Evolutionary conservation across 176 grass and related monocot genomes (phyloP), one percentile per base, ranked within the genome.

Genomic region (Leersia perrieri): DNA sequence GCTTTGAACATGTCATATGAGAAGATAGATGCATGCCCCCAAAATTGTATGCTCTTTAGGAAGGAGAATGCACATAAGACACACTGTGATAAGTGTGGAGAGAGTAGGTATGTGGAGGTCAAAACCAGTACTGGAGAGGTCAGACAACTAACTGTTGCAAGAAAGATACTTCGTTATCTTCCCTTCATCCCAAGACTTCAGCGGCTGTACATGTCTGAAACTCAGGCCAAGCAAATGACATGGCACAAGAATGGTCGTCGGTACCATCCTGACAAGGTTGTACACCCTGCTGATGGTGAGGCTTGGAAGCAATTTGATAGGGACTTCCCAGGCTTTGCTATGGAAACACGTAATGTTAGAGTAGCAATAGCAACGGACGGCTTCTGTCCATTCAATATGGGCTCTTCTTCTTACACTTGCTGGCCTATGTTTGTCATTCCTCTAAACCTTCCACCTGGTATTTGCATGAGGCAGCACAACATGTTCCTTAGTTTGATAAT

Each of bases 11-110:
- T 64, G 60, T 36, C 36, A n/a, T 77, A 64, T 64, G 75, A 77
- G 25, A 77, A 63, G 36, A 77, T 64, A 64, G 75, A 77, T 77
- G 75, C 5, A 1, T 77, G 60, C 7, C 58, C 58, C 9, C 25
- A 60, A 18, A 60, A 60, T 11, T 60, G 23, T 18, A 60, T 60
- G 57, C 9, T 60, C 4, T 60, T 60, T 60, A 60, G 57, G 23
- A 60, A 60, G 57, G 57, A 60, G 23, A 60, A 27, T 10, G 57
- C 20, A 11, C 5, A 60, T 26, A 60, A 60, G 9, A 22, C 23
- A 3, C 14, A 60, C 22, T 60, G 57, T 11, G 8, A 7, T 26
- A 60, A 25, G n/a, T 60, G 23, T 60, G 57, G 57, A 25, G 5
- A 60, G n/a, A 23, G n/a, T 60, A 60, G 57, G 57, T 60, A 27